phyloP scores from a whole-genome alignment of 495 filamentous ascomycete genomes.

The Durotheca rogersii region DNA sequence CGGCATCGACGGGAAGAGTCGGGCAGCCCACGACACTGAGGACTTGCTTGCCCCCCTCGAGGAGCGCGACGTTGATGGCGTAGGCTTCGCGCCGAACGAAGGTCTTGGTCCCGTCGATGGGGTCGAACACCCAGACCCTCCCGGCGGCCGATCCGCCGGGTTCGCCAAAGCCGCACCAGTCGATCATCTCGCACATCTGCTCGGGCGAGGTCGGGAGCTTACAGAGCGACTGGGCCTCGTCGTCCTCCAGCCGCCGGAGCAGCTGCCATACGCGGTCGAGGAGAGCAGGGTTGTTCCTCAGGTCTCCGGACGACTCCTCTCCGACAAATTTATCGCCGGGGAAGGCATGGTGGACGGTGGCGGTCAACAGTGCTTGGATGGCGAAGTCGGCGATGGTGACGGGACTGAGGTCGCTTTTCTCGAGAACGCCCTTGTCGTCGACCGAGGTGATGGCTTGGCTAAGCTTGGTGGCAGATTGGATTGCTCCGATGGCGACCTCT shows the following conservation, averaged over 20 bases:
- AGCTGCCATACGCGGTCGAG: conserved; percentile 56
- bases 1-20: conserved; percentile 49
- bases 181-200: conserved; percentile 62
- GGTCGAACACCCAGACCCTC: conserved; percentile 67
- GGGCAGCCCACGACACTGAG: conserved; percentile 57
- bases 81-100: conserved; percentile 66
- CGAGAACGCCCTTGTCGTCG: conserved; percentile 38
- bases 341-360: conserved; percentile 54
- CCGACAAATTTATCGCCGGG: conserved; percentile 60
- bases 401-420: conserved; percentile 60
- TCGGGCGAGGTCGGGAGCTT: conserved; percentile 49
- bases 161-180: conserved; percentile 54
- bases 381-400: conserved; percentile 71
- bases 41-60: conserved; percentile 40
- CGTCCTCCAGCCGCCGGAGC: conserved; percentile 39
- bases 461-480: conserved; percentile 42
- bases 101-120: conserved; percentile 69
- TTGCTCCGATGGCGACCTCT: conserved; percentile 27
- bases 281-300: conserved; percentile 51
- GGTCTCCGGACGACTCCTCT: conserved; percentile 60
- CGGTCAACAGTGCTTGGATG: conserved; percentile 63
- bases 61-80: conserved; percentile 49
- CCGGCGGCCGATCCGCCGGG: conserved; percentile 38
- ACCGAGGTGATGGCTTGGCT: conserved; percentile 39
- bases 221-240: conserved; percentile 28